These are phyloP conservation scores for Arxiozyma bovina DNA, from an alignment of 1,139 yeast species.

Conservation along the genomic window DNA sequence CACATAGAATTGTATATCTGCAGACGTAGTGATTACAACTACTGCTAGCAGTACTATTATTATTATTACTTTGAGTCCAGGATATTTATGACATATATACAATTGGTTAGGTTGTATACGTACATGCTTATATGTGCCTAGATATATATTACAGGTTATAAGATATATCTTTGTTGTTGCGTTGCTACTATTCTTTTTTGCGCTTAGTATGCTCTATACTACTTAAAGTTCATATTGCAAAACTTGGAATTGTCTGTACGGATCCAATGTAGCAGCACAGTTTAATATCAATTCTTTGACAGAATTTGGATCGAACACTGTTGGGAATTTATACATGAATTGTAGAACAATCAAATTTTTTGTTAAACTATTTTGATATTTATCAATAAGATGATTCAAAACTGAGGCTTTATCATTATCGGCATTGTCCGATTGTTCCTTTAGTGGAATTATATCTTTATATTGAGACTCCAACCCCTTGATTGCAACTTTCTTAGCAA, in stretches of 20 bases:
- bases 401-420: not conserved
- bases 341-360: conserved; percentile 15
- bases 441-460: conserved; percentile 16
- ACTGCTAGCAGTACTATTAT: no score
- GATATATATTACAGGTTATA: no score
- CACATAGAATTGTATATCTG: no score
- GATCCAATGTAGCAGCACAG: conserved; percentile 20
- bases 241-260: conserved; percentile 19
- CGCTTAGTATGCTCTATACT: no score
- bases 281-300: conserved; percentile 20
- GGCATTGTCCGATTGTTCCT: conserved; percentile 13
- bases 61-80: not conserved
- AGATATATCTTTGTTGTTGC: not conserved
- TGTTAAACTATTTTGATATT: conserved; percentile 12
- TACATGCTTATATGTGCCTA: not conserved
- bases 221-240: conserved; percentile 23
- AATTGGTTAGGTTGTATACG: not conserved
- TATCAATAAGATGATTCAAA: conserved; percentile 21
- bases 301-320: conserved; percentile 6
- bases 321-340: conserved; percentile 14
- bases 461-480: conserved; percentile 32
- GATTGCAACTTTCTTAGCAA: conserved; percentile 32
- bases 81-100: not conserved
- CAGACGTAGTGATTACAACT: no score
- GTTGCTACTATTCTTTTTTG: not conserved